Percentiles rank a stretch among this genome's conserved stretches.
Evolutionary conservation across 2,329 filamentous ascomycete genomes (phyloP).

Genomic region (Trichoderma cornu-damae): DNA sequence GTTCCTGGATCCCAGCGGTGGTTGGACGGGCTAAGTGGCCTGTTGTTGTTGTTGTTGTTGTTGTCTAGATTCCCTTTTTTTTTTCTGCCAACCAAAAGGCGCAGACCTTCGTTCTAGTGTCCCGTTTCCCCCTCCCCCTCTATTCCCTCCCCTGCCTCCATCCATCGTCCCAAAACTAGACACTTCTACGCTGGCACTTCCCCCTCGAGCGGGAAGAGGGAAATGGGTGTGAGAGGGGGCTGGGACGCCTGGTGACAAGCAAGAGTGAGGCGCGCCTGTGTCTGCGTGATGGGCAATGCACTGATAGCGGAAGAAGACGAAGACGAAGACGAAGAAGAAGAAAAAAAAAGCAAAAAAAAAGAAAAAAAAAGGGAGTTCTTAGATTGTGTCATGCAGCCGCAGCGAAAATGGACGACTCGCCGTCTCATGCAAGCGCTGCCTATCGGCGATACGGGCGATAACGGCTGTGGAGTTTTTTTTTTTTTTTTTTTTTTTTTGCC

Average conservation of each 20-base stretch:
- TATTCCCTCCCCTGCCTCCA: neutral
- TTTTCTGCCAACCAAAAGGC: constrained; percentile 8
- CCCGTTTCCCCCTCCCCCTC: neutral
- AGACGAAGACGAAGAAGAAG: no score
- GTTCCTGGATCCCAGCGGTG: constrained; percentile 14
- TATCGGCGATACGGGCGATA: constrained; percentile 12
- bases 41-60: no score
- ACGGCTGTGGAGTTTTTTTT: no score
- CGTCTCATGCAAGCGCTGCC: constrained; percentile 14
- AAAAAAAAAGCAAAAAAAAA: constrained; percentile 2
- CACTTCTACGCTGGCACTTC: constrained; percentile 12
- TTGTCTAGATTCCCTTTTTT: constrained; percentile 4
- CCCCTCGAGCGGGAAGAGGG: neutral
- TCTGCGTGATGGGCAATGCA: constrained; percentile 15
- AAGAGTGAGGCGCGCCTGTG: constrained; percentile 8
- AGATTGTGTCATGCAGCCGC: constrained; percentile 29
- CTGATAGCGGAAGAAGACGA: constrained; percentile 6
- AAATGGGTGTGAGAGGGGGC: constrained; percentile 4
- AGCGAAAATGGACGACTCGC: constrained; percentile 17
- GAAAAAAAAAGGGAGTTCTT: constrained; percentile 16
- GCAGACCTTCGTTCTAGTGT: neutral
- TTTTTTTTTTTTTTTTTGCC: no score
- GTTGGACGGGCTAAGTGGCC: neutral
- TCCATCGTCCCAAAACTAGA: neutral
- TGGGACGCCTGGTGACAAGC: constrained; percentile 1